These are phyloP conservation scores for Coleophoma cylindrospora DNA, from an alignment of 2,329 filamentous ascomycete species.

Conservation along the genomic window DNA sequence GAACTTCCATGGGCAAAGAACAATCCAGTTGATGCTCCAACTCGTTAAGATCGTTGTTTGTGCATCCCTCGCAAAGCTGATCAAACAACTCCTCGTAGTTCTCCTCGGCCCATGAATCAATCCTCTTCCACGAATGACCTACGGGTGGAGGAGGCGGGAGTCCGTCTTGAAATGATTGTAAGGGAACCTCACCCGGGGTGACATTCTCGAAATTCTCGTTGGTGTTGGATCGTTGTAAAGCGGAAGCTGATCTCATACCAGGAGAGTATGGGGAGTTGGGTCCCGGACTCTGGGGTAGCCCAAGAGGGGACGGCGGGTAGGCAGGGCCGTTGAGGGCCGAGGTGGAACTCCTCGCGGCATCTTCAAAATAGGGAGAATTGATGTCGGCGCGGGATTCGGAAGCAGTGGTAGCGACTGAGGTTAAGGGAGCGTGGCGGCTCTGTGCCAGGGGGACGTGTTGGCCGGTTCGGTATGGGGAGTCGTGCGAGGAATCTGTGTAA, in stretches of 20 bases:
- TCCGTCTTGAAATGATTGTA: conserved; percentile 94
- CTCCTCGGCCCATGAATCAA: conserved; percentile 89
- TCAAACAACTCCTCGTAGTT: conserved; percentile 94
- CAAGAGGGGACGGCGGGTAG: conserved; percentile 39
- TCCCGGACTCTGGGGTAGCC: conserved; percentile 45
- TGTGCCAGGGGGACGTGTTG: conserved; percentile 85
- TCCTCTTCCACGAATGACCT: conserved; percentile 85
- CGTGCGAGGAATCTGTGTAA: conserved; percentile 75
- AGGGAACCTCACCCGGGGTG: conserved; percentile 79
- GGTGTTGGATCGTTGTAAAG: conserved; percentile 57
- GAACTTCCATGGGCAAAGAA: conserved; percentile 86
- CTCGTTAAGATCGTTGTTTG: conserved; percentile 92
- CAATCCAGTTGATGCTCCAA: conserved; percentile 94
- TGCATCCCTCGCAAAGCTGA: conserved; percentile 88
- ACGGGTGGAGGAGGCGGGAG: conserved; percentile 85
- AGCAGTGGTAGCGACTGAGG: conserved; percentile 79
- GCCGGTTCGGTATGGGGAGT: conserved; percentile 89
- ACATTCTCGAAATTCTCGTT: conserved; percentile 65
- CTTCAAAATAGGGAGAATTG: conserved; percentile 72
- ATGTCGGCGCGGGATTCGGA: conserved; percentile 85
- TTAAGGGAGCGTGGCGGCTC: conserved; percentile 75
- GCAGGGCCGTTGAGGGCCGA: conserved; percentile 48
- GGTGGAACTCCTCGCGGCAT: conserved; percentile 51
- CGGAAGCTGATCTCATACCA: conserved; percentile 75
- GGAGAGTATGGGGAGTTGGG: conserved; percentile 78